Percentiles rank a stretch among this genome's conserved stretches.
phyloP scores from a whole-genome alignment of 169 alveolate genomes.

The Amoebophrya sp. region DNA sequence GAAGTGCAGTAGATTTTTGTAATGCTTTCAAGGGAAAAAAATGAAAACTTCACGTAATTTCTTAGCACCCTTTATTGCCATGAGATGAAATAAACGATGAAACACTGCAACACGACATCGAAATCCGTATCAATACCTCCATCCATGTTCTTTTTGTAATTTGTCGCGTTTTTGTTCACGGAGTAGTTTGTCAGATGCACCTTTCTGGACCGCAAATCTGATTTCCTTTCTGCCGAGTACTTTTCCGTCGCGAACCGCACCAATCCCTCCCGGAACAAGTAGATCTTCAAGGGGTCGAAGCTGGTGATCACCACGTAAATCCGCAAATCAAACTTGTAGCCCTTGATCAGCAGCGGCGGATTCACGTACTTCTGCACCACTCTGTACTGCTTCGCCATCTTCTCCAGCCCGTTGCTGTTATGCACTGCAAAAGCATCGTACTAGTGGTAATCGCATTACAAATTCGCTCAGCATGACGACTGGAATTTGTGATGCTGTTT shows the following conservation, averaged over 20 bases:
- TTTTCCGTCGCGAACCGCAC: constrained; percentile 80
- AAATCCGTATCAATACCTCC: too few species aligned
- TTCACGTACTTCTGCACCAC: constrained; percentile 11
- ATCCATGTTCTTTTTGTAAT: constrained; percentile 59
- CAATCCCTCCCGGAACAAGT: constrained; percentile 78
- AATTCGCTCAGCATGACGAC: too few species aligned
- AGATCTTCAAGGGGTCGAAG: constrained; percentile 80
- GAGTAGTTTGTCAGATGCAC: constrained; percentile 80
- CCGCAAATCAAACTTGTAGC: constrained; percentile 87
- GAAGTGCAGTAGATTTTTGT: too few species aligned
- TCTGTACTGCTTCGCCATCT: constrained; percentile 2
- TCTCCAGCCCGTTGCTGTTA: background rate
- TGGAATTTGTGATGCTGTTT: too few species aligned
- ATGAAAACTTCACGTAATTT: too few species aligned
- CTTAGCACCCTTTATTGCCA: too few species aligned
- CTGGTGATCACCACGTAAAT: constrained; percentile 78
- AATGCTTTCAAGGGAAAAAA: too few species aligned
- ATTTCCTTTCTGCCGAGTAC: constrained; percentile 38
- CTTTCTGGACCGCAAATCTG: constrained; percentile 49
- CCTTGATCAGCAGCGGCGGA: constrained; percentile 79
- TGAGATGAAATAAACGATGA: too few species aligned
- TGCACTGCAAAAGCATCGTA: too few species aligned
- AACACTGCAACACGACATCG: too few species aligned
- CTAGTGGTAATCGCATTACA: too few species aligned
- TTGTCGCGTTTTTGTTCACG: constrained; percentile 63